Evolutionary conservation across 495 filamentous ascomycete species (phyloP).

Genomic region (Hypoxylon cercidicola): DNA sequence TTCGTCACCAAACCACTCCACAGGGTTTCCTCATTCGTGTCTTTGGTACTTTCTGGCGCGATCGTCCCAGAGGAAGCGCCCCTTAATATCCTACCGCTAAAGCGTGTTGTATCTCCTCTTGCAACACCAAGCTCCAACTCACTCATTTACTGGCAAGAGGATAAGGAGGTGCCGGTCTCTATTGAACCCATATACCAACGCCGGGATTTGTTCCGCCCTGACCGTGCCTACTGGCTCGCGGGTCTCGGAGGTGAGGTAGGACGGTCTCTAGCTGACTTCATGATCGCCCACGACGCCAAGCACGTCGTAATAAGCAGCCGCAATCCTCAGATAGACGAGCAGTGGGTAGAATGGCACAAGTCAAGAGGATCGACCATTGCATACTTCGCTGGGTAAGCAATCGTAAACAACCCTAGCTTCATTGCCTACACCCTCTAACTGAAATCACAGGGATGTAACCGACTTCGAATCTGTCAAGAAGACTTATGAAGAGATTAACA

Average conservation of each 20-base stretch:
- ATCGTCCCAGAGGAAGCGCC: neutral
- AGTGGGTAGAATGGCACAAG: slow-evolving; percentile 12
- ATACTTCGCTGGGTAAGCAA: slow-evolving; percentile 6
- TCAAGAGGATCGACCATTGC: slow-evolving; percentile 8
- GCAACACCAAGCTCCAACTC: neutral
- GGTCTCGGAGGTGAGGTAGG: slow-evolving; percentile 60
- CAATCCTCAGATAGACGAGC: slow-evolving; percentile 25
- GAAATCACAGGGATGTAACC: slow-evolving; percentile 19
- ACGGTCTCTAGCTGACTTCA: slow-evolving; percentile 58
- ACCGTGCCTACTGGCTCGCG: slow-evolving; percentile 60
- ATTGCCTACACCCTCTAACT: neutral
- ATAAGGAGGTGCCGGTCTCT: neutral
- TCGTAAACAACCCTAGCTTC: neutral
- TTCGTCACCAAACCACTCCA: neutral
- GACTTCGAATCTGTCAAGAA: slow-evolving; percentile 11
- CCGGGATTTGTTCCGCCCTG: slow-evolving; percentile 31
- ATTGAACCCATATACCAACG: slow-evolving; percentile 1
- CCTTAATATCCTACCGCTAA: neutral
- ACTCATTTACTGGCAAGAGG: slow-evolving; percentile 9
- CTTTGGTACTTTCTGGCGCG: neutral
- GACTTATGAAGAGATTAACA: slow-evolving; percentile 14
- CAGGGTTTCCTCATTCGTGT: slow-evolving; percentile 5
- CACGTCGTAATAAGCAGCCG: slow-evolving; percentile 59
- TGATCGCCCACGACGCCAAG: slow-evolving; percentile 58
- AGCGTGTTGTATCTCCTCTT: neutral